Evolutionary conservation across 768 basidiomycete species (phyloP), one percentile per base, ranked within the genome.

Genomic region (Termitomyces bulborhizus): DNA sequence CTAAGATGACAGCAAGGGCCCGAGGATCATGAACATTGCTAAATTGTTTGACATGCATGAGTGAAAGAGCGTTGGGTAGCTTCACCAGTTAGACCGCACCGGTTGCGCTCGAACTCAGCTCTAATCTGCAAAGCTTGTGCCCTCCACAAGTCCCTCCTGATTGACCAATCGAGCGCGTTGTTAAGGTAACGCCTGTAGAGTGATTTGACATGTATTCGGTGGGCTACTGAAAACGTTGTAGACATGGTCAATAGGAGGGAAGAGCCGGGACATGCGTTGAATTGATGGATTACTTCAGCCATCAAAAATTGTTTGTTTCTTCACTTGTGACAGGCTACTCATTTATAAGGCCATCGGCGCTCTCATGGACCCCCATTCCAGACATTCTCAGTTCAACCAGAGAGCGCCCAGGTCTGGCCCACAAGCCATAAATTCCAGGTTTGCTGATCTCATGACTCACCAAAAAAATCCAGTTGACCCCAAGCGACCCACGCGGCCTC

Each of bases 71-170:
- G 9, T 24, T 37, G 13, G 26, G 29, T 43, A 26, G 52, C 42
- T 46, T 29, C 39, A 36, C 16, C 41, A 57, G 8, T 9, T 11
- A 18, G 18, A 37, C 49, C 81, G 56, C 68, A 91, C 92, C 93
- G 83, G 79, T 98, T 93, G 62, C 79, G 74, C 75, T 98, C 96
- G 68, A 98, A 98, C 68, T 92, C 83, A 57, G 94, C 94, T 59
- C 96, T 76, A 60, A 98, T 91, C 69, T 86, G 75, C 63, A 95
- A 71, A 12, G 95, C 94, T 70, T 87, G 82, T 54, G 76, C 79
- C 57, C 95, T 82, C 93, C 93, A 98, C 1, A 92, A 66, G 65
- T 93, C 89, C 52, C 95, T 76, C 54, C 88, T 79, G 60, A 97
- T 77, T 45, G 82, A 85, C 96, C 96, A 98, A 71, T 98, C 86